Conservation (phyloP, 73 alveolate species). For the Tetrahymena borealis region DNA sequence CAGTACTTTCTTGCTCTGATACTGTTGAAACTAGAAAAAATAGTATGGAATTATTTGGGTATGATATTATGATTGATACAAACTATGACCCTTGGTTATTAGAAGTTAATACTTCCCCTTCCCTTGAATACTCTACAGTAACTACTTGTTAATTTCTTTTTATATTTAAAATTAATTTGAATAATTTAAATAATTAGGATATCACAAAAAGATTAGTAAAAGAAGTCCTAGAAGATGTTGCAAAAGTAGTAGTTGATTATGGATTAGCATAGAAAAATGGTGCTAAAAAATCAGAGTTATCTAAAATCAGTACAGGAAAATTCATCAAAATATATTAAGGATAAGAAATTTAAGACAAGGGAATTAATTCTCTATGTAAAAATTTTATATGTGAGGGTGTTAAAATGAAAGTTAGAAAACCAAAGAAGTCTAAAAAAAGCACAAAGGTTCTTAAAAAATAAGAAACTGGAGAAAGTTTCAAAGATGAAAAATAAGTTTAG, state of each 20-base stretch:
- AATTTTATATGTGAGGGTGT: background rate
- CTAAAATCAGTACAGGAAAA: constrained; percentile 8
- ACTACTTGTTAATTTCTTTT: background rate
- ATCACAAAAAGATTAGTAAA: constrained; percentile 53
- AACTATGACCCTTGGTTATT: constrained; percentile 77
- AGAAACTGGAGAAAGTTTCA: background rate
- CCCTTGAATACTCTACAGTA: constrained; percentile 87
- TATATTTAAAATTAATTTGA: background rate
- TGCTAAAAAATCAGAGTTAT: background rate
- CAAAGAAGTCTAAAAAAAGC: background rate
- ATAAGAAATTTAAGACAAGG: background rate
- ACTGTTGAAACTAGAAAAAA: constrained; percentile 81
- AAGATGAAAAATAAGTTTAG: background rate
- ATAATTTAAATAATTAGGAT: background rate
- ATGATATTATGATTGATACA: constrained; percentile 92
- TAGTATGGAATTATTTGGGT: constrained; percentile 90
- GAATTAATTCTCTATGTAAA: background rate
- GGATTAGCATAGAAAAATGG: constrained; percentile 28
- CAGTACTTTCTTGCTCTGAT: constrained; percentile 84
- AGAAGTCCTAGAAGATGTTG: constrained; percentile 53
- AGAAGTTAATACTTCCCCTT: constrained; percentile 84
- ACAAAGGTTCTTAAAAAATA: background rate
- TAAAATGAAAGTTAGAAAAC: background rate
- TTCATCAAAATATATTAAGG: constrained; percentile 23
- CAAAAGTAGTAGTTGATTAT: constrained; percentile 52